phyloP scores from a whole-genome alignment of 306 rosid genomes.

The Ceratonia siliqua region DNA sequence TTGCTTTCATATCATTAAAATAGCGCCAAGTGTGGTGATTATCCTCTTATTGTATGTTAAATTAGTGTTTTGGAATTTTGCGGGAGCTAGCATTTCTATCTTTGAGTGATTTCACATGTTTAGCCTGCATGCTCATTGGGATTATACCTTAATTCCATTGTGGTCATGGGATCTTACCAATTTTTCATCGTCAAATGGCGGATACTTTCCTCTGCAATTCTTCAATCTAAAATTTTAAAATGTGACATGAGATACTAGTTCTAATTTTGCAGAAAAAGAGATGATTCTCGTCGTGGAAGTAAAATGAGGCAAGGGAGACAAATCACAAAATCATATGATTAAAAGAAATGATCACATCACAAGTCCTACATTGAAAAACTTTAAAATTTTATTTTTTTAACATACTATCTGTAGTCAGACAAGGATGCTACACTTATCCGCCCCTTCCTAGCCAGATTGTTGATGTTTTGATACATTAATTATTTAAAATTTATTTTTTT shows the following conservation, averaged over 20 bases:
- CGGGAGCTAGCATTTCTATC: constrained; percentile 16
- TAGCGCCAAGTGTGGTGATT: constrained; percentile 8
- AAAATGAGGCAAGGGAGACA: constrained; percentile 19
- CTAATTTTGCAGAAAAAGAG: constrained; percentile 16
- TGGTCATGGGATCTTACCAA: not conserved
- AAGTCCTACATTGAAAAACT: not conserved
- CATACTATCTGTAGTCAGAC: not conserved
- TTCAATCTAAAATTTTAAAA: not conserved
- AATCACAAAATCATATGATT: constrained; percentile 8
- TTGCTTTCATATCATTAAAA: constrained; percentile 21
- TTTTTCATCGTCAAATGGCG: constrained; percentile 16
- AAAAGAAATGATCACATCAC: constrained; percentile 5
- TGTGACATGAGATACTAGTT: constrained; percentile 1
- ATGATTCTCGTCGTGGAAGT: constrained; percentile 25
- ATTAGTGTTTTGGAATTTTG: constrained; percentile 5
- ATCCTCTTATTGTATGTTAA: not conserved
- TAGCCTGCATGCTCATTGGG: constrained; percentile 12
- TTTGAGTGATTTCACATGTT: constrained; percentile 26
- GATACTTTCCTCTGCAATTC: constrained; percentile 8
- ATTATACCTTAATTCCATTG: constrained; percentile 17
- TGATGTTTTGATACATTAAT: constrained; percentile 20
- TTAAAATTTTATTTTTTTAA: constrained; percentile 5
- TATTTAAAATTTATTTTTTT: constrained; percentile 22
- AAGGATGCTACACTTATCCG: not conserved
- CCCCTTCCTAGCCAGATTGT: constrained; percentile 7